Conservation (phyloP, 2,329 filamentous ascomycete genomes). For the Paraphaeosphaeria sporulosa region DNA sequence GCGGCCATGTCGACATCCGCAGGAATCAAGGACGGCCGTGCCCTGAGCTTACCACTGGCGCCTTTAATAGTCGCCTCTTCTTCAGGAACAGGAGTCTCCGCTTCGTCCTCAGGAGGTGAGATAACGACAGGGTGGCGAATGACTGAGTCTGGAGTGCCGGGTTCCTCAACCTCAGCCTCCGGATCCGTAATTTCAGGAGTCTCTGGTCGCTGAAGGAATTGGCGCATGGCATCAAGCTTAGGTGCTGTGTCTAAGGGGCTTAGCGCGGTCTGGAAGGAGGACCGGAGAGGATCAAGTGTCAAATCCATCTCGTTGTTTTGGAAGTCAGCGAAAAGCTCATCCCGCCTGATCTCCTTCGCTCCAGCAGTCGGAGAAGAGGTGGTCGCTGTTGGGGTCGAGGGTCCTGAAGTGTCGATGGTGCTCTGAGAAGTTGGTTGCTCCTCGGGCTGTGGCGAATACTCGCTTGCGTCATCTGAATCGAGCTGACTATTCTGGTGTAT, state of each 20-base stretch:
- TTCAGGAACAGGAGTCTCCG: slow-evolving; percentile 77
- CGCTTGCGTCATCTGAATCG: slow-evolving; percentile 65
- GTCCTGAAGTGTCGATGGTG: slow-evolving; percentile 51
- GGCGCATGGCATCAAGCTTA: slow-evolving; percentile 49
- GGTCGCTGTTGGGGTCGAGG: slow-evolving; percentile 54
- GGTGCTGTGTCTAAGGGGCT: slow-evolving; percentile 44
- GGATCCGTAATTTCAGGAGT: slow-evolving; percentile 50
- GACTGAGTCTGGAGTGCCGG: slow-evolving; percentile 85
- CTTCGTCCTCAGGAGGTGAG: slow-evolving; percentile 49
- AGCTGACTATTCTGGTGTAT: slow-evolving; percentile 37
- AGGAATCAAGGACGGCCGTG: slow-evolving; percentile 84
- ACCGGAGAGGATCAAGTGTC: slow-evolving; percentile 64
- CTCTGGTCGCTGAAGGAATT: slow-evolving; percentile 58
- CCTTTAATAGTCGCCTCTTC: slow-evolving; percentile 88
- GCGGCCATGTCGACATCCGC: slow-evolving; percentile 88
- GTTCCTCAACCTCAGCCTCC: slow-evolving; percentile 57
- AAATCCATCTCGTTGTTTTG: slow-evolving; percentile 62
- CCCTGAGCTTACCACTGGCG: slow-evolving; percentile 85
- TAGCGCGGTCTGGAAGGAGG: slow-evolving; percentile 39
- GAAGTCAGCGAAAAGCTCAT: slow-evolving; percentile 58
- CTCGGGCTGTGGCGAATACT: slow-evolving; percentile 59
- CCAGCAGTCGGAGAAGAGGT: slow-evolving; percentile 37
- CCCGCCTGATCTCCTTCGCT: slow-evolving; percentile 39
- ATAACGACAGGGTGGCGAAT: slow-evolving; percentile 74
- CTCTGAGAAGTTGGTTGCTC: slow-evolving; percentile 45